Base-by-base conservation (phyloP, 2,329 filamentous ascomycete genomes). In the Pseudomassariella vexata region DNA sequence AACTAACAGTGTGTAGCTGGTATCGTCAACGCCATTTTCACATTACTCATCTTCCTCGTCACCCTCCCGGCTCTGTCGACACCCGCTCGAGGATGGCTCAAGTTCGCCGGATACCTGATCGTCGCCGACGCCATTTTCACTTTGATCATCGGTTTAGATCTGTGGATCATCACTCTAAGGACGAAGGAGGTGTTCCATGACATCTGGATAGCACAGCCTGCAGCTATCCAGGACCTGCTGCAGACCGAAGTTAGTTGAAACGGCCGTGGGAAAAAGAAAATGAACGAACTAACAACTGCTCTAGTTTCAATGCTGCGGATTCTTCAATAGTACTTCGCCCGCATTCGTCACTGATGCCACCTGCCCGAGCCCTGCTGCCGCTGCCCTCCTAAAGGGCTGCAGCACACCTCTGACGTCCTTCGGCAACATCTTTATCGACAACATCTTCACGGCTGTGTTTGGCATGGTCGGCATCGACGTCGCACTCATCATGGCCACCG, bases 281-380 rank as follows among this genome's bases (percentile, higher is more conserved):
- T n/a, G n/a, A n/a, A n/a, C n/a, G n/a, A n/a, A n/a, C n/a, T n/a
- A 29, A 24, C 47, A 19, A 45, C 47, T n/a, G n/a, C n/a, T 26
- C 9, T 49, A 87, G 78, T 89, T 90, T 55, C 55, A 76, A 47
- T 92, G 85, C 73, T 92, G 85, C 48, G 85, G 85, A 40, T 92
- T 85, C 62, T 62, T 74, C 46, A 86, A 88, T 61, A 76, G 72
- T 55, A 82, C 79, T 5, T 70, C 75, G 9, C 82, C 82, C 9
- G 76, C 79, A 31, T 90, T 89, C 53, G 67, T 86, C 41, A 76
- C 73, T 35, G 80, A 89, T 47, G 43, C 56, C 5, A 75, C 70
- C 2, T 92, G 85, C 56, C 70, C 76, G 8, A 85, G 78, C 50
- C 75, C 82, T 6, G 75, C 82, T 3, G 73, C 79, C 22, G 84